A percentile compares a stretch with the other conserved stretches of the same genome.
Evolutionary conservation across 352 stramenopile species (phyloP).

Genomic region (Phytopythium chamaehyphon): DNA sequence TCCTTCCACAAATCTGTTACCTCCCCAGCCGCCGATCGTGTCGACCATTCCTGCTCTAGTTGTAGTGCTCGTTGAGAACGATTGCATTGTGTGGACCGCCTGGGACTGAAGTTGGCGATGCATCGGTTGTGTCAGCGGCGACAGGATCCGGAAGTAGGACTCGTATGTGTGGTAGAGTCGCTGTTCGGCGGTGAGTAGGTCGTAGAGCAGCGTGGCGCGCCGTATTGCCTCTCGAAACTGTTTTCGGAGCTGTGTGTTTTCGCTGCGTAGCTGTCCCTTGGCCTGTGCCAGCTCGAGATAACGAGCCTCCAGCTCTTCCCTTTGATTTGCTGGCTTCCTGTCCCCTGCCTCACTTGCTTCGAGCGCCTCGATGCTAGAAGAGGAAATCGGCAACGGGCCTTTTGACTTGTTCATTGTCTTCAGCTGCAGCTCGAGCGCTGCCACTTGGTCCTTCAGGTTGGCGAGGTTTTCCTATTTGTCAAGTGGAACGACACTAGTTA

Average conservation of each 20-base stretch:
- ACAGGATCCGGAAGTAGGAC: constrained; percentile 25
- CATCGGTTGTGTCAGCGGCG: constrained; percentile 17
- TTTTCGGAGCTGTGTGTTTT: constrained; percentile 23
- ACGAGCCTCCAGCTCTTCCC: background rate
- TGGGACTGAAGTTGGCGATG: constrained; percentile 12
- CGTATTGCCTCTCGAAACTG: constrained; percentile 15
- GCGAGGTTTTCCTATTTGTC: background rate
- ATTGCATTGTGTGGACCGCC: constrained; percentile 11
- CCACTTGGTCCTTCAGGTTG: background rate
- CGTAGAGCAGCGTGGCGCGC: constrained; percentile 12
- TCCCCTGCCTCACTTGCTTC: no score
- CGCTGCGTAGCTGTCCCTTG: constrained; percentile 10
- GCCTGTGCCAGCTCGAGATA: background rate
- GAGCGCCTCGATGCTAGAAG: no score
- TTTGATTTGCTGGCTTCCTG: background rate
- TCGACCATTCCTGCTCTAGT: constrained; percentile 10
- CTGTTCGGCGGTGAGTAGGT: constrained; percentile 28
- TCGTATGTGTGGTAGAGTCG: constrained; percentile 24
- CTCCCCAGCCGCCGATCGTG: constrained; percentile 22
- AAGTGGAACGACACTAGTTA: no score
- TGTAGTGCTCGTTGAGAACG: constrained; percentile 2
- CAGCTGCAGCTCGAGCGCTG: background rate
- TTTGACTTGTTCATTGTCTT: background rate
- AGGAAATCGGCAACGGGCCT: no score
- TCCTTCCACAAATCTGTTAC: constrained; percentile 15